phyloP scores from a whole-genome alignment of 1,284 basidiomycete species.

The Cryptococcus depauperatus region DNA sequence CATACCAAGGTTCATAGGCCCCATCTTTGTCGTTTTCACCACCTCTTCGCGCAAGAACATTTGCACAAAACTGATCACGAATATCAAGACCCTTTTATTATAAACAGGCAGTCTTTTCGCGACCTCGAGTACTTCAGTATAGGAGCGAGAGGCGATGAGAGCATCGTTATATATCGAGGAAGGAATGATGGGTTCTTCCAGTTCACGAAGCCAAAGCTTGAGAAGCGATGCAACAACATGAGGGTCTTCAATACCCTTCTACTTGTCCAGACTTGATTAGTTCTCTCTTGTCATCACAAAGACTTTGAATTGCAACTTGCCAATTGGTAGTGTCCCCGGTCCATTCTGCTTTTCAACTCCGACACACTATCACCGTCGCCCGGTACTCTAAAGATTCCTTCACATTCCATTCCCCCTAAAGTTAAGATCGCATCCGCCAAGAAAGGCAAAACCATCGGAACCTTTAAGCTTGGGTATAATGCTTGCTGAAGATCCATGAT shows the following conservation, averaged over 20 bases:
- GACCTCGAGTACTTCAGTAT: slow-evolving; percentile 62
- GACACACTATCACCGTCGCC: slow-evolving; percentile 79
- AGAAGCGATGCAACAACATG: slow-evolving; percentile 77
- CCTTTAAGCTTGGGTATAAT: slow-evolving; percentile 70
- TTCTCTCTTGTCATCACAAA: not conserved
- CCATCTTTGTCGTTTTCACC: slow-evolving; percentile 73
- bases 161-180: slow-evolving; percentile 62
- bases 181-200: slow-evolving; percentile 78
- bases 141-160: slow-evolving; percentile 53
- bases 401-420: slow-evolving; percentile 68
- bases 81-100: slow-evolving; percentile 73
- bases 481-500: slow-evolving; percentile 74
- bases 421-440: slow-evolving; percentile 82
- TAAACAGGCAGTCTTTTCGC: slow-evolving; percentile 68
- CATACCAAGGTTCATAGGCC: slow-evolving; percentile 44
- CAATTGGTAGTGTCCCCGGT: slow-evolving; percentile 79
- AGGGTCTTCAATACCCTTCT: slow-evolving; percentile 64
- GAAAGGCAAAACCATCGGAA: slow-evolving; percentile 86
- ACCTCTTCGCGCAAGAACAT: slow-evolving; percentile 71
- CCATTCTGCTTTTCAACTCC: slow-evolving; percentile 75
- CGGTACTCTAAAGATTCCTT: slow-evolving; percentile 84
- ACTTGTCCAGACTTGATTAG: not conserved
- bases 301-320: slow-evolving; percentile 46
- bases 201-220: slow-evolving; percentile 85
- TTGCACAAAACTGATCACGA: slow-evolving; percentile 81